These are phyloP conservation scores for Bipolaris cookei DNA, from an alignment of 2,329 filamentous ascomycete genomes.

Conservation along the genomic window DNA sequence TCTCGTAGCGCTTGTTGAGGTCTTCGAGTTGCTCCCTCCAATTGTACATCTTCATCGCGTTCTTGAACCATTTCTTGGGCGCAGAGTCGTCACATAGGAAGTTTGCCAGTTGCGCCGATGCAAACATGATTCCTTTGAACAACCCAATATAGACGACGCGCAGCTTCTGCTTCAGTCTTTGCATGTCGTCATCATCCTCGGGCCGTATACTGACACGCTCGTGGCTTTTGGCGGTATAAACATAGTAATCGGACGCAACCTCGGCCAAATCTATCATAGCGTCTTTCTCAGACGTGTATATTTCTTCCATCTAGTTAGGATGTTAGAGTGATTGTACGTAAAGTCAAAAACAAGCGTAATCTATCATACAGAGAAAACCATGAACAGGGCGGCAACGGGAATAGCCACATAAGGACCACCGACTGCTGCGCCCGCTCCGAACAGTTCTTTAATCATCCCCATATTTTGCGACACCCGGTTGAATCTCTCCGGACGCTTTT, in stretches of 20 bases:
- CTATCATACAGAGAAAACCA: constrained; percentile 23
- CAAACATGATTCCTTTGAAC: constrained; percentile 22
- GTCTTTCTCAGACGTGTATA: constrained; percentile 19
- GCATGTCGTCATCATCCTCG: constrained; percentile 22
- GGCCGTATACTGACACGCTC: constrained; percentile 12
- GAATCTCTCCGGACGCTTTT: constrained; percentile 15
- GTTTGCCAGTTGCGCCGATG: constrained; percentile 23
- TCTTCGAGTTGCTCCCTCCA: constrained; percentile 25
- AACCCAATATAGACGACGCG: constrained; percentile 20
- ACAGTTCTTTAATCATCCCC: constrained; percentile 20
- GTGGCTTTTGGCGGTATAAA: constrained; percentile 20
- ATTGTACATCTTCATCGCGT: constrained; percentile 22
- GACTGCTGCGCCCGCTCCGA: constrained; percentile 20
- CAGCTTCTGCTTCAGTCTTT: constrained; percentile 17
- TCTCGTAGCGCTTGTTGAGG: constrained; percentile 12
- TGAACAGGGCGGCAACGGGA: constrained; percentile 23
- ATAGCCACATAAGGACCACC: constrained; percentile 28
- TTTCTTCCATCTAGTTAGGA: constrained; percentile 17
- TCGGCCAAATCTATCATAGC: constrained; percentile 24
- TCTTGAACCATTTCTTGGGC: constrained; percentile 20
- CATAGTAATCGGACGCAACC: constrained; percentile 17
- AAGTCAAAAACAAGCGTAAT: neutral
- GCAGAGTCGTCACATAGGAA: constrained; percentile 15
- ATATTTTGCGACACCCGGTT: constrained; percentile 20
- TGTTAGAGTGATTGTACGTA: neutral